phyloP scores from a whole-genome alignment of 2,329 filamentous ascomycete species.

The Metarhizium sp. region DNA sequence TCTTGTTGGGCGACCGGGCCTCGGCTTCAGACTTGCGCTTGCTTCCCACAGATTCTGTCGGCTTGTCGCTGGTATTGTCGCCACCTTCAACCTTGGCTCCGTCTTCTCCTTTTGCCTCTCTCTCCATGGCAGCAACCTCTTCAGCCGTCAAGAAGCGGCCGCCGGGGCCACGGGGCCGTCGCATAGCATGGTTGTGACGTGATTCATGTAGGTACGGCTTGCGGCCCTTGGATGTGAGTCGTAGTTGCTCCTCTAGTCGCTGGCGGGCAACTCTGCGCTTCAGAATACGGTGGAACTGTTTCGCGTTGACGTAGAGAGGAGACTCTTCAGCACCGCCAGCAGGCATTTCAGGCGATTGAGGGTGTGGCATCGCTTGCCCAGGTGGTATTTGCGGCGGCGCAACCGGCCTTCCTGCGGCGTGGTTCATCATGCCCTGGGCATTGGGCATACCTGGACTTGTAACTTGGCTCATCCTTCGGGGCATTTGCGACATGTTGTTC shows the following conservation, averaged over 20 bases:
- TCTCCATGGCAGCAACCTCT: constrained; percentile 85
- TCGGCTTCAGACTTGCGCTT: constrained; percentile 53
- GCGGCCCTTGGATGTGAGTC: constrained; percentile 86
- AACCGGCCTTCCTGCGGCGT: constrained; percentile 43
- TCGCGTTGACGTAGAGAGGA: constrained; percentile 94
- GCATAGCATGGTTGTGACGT: constrained; percentile 96
- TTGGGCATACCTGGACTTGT: constrained; percentile 66
- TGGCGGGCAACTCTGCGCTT: constrained; percentile 91
- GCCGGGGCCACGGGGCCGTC: constrained; percentile 83
- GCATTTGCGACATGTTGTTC: constrained; percentile 50
- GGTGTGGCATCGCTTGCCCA: constrained; percentile 56
- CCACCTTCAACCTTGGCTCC: constrained; percentile 21
- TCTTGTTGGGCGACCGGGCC: constrained; percentile 42
- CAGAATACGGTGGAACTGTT: constrained; percentile 95
- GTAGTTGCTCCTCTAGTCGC: constrained; percentile 83
- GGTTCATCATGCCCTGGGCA: constrained; percentile 68
- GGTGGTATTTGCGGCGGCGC: constrained; percentile 51
- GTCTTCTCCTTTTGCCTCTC: constrained; percentile 37
- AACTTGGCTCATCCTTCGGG: constrained; percentile 66
- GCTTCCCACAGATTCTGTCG: constrained; percentile 28
- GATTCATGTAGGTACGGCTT: constrained; percentile 98
- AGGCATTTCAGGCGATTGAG: constrained; percentile 72
- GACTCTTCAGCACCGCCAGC: constrained; percentile 73
- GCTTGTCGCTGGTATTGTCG: constrained; percentile 14
- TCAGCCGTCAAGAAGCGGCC: constrained; percentile 94